These are phyloP conservation scores for Cytospora chrysosperma DNA, from an alignment of 2,329 filamentous ascomycete species.

Conservation along the genomic window DNA sequence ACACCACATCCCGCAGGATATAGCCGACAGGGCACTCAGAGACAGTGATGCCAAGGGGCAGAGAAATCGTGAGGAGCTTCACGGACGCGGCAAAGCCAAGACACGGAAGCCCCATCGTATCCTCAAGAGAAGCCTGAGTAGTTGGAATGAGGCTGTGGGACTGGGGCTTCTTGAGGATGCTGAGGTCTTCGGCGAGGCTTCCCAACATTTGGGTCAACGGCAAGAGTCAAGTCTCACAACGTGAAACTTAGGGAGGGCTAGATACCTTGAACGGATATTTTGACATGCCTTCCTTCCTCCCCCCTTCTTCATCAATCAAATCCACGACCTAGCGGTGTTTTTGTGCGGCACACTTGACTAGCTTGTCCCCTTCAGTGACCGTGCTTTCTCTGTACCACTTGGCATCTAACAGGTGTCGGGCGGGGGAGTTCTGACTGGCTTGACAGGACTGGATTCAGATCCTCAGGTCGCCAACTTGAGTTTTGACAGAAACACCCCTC, in stretches of 20 bases:
- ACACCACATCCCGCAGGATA: conserved; percentile 16
- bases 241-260: conserved; percentile 1
- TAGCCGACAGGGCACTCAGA: conserved; percentile 12
- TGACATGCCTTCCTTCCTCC: not conserved
- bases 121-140: not conserved
- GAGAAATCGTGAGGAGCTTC: conserved; percentile 13
- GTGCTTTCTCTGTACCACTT: not conserved
- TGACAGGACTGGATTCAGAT: not conserved
- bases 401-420: not conserved
- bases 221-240: conserved; percentile 14
- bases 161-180: not conserved
- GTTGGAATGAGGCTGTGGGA: conserved; percentile 11
- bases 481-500: not conserved
- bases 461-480: not conserved
- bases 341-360: not conserved
- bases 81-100: conserved; percentile 1
- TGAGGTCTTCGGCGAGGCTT: not conserved
- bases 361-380: not conserved
- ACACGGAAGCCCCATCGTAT: conserved; percentile 17
- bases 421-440: not conserved
- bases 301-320: not conserved
- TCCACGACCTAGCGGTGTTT: not conserved
- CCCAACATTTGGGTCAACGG: conserved; percentile 11
- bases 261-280: not conserved
- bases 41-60: not conserved